Percentiles rank a stretch among this genome's conserved stretches.
Evolutionary conservation across 2,329 filamentous ascomycete genomes (phyloP).

Genomic region (Epichloe bromicola): DNA sequence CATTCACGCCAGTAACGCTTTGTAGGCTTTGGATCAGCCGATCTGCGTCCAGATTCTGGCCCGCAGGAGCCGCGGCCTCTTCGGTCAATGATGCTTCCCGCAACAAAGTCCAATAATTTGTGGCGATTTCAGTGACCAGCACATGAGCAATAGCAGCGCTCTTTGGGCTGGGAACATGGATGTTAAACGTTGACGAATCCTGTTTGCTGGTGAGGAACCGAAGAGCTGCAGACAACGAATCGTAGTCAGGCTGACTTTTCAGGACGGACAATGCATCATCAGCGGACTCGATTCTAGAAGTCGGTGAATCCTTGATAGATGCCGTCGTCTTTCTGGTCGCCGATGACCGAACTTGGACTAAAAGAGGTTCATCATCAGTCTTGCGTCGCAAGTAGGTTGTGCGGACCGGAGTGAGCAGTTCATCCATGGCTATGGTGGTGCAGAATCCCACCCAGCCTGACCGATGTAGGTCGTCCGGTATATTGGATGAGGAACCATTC

Average conservation of each 20-base stretch:
- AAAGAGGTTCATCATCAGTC: conserved; percentile 22
- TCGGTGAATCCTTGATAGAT: background rate
- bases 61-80: background rate
- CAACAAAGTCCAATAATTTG: conserved; percentile 68
- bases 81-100: conserved; percentile 26
- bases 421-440: conserved; percentile 32
- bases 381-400: conserved; percentile 32
- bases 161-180: conserved; percentile 43
- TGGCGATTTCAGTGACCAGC: conserved; percentile 60
- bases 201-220: conserved; percentile 30
- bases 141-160: conserved; percentile 63
- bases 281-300: conserved; percentile 14
- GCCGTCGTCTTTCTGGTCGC: conserved; percentile 5
- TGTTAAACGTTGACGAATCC: conserved; percentile 10
- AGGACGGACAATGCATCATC: conserved; percentile 47
- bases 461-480: too few species aligned
- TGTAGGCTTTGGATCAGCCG: conserved; percentile 52
- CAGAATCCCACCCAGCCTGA: too few species aligned
- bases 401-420: conserved; percentile 40
- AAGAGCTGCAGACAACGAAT: conserved; percentile 39
- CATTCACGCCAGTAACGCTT: conserved; percentile 66
- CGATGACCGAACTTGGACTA: conserved; percentile 22
- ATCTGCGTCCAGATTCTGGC: conserved; percentile 24
- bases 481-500: too few species aligned
- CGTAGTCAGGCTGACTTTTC: conserved; percentile 48